Percentiles rank a stretch among this genome's conserved stretches.
These are phyloP conservation scores for Scytalidium lignicola DNA, from an alignment of 2,329 filamentous ascomycete genomes.

Conservation along the genomic window DNA sequence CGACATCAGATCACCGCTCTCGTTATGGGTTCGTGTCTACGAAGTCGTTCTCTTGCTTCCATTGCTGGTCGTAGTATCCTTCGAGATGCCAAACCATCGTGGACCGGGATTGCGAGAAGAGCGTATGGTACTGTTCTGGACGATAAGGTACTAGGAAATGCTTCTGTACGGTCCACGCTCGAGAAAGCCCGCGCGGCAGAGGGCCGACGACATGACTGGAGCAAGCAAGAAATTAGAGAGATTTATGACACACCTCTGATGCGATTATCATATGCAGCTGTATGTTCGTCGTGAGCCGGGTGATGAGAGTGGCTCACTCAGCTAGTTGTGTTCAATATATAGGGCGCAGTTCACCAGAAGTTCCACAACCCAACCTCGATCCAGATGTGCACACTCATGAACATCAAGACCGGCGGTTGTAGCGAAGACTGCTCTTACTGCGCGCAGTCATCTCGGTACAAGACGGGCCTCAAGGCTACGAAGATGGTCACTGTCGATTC, in stretches of 20 bases:
- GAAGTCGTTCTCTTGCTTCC: no score
- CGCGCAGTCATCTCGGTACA: conserved; percentile 78
- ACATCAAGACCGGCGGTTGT: conserved; percentile 92
- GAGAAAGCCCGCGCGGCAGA: conserved; percentile 52
- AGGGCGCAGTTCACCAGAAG: conserved; percentile 74
- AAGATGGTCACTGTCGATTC: conserved; percentile 75
- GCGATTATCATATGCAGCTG: conserved; percentile 70
- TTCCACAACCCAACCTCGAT: conserved; percentile 82
- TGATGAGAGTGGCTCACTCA: conserved; percentile 3
- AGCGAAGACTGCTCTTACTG: conserved; percentile 93
- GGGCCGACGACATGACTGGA: conserved; percentile 68
- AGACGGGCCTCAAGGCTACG: conserved; percentile 70
- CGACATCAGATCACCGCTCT: no score
- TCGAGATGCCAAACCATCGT: no score
- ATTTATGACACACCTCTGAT: conserved; percentile 80
- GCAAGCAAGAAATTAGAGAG: conserved; percentile 71
- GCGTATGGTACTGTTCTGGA: no score
- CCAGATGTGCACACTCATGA: conserved; percentile 92
- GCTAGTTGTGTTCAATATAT: not conserved
- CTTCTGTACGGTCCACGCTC: no score
- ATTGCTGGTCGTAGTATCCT: no score
- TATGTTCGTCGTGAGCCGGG: conserved; percentile 44
- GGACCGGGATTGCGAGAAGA: no score
- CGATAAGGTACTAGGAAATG: no score
- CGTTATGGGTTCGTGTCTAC: no score